Base-by-base conservation (phyloP, 352 stramenopile species). In the Phytophthora idaei region DNA sequence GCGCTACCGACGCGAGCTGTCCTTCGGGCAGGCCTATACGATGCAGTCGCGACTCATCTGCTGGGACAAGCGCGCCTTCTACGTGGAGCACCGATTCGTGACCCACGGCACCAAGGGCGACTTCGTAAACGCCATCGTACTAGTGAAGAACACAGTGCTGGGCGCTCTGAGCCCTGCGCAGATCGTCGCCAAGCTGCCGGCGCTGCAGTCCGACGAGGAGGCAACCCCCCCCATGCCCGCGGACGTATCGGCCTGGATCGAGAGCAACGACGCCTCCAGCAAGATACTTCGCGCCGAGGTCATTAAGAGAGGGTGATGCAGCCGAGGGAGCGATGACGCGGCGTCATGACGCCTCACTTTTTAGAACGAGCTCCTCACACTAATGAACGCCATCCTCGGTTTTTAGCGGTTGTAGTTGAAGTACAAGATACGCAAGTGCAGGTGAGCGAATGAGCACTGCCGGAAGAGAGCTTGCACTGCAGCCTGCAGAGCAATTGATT, bases 81-180 rank as follows among this genome's bases (percentile, higher is more conserved):
- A 95, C 71, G 73, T 96, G 3, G 89, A 96, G 69, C 89, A 96
- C 44, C 85, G 85, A 17, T 96, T 96, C 56, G 80, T 91, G 53
- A 94, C 84, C 15, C 69, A 72, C 32, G 44, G 56, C 14, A 29
- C 42, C 37, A 66, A 62, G 29, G 60, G 61, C 17, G 57, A 69
- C n/a, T 96, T 96, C 65, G 75, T 96, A 21, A 85, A 96, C 61
- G 87, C 87, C n/a, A 84, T 96, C 56, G 73, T 95, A 28, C 59
- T 94, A n/a, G 89, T 95, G 21, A 96, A 96, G 78, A 96, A 96
- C 75, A 89, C 67, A 4, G 87, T 95, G 46, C 50, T 96, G 15
- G 89, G 89, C 8, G 62, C 71, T n/a, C 67, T 92, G 5, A 76
- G 61, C 21, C 89, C 87, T 2, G 53, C 70, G 25, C 74, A 90